phyloP scores from a whole-genome alignment of 2,329 filamentous ascomycete species.

The Karstenula rhodostoma region DNA sequence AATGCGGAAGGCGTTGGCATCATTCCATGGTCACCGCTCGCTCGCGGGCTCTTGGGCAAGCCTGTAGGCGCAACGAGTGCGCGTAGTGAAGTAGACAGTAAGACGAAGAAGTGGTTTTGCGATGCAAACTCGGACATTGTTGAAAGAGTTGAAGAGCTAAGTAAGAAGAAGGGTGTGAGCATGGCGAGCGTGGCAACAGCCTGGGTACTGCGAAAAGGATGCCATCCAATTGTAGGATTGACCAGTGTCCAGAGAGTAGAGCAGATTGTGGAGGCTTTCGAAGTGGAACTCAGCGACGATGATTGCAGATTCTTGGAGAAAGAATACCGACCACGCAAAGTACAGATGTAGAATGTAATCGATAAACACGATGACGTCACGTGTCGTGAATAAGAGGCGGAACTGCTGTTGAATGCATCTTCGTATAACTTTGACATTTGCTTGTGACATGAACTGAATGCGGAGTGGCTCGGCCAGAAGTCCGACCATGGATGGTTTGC shows the following conservation, averaged over 20 bases:
- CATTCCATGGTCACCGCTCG: conserved; percentile 37
- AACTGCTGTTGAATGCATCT: too few relatives aligned
- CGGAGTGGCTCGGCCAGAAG: background rate
- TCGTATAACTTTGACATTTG: background rate
- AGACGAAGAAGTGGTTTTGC: conserved; percentile 38
- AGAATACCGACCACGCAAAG: background rate
- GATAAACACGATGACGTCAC: background rate
- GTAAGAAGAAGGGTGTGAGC: conserved; percentile 52
- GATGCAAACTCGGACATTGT: conserved; percentile 53
- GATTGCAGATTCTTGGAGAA: conserved; percentile 49
- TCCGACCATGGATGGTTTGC: background rate
- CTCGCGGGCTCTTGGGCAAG: conserved; percentile 50
- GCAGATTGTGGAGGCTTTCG: conserved; percentile 43
- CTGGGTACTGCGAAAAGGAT: conserved; percentile 48
- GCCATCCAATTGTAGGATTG: conserved; percentile 48
- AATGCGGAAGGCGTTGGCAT: conserved; percentile 31
- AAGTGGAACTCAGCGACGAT: conserved; percentile 46
- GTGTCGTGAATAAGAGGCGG: too few relatives aligned
- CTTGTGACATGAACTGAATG: background rate
- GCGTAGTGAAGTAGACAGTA: conserved; percentile 40
- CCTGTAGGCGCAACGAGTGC: conserved; percentile 36
- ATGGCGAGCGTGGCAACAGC: conserved; percentile 51
- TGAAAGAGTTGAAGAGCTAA: conserved; percentile 55
- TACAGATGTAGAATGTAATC: conserved; percentile 1
- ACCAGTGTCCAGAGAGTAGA: conserved; percentile 48